phyloP scores from a whole-genome alignment of 345 rosid species.

The Carallia pectinifolia region DNA sequence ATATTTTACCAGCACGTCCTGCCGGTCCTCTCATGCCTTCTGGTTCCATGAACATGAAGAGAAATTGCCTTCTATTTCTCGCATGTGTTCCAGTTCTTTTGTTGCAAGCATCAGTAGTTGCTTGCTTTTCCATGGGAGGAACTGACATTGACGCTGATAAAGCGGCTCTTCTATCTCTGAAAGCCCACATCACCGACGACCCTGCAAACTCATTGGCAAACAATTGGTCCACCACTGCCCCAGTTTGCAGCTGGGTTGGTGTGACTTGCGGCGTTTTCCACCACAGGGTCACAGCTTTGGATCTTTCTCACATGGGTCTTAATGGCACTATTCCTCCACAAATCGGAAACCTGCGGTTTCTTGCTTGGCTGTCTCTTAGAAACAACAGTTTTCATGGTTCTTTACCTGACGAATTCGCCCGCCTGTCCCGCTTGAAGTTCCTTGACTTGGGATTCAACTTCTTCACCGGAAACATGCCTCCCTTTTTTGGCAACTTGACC shows the following conservation, averaged over 20 bases:
- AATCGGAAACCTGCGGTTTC: conserved; percentile 17
- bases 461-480: conserved; percentile 10
- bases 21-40: too few relatives aligned
- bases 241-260: conserved; percentile 8
- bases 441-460: background rate
- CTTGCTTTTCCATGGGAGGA: background rate
- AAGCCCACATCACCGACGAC: conserved; percentile 11
- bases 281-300: conserved; percentile 11
- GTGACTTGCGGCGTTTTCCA: conserved; percentile 12
- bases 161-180: conserved; percentile 19
- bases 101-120: background rate
- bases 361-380: background rate
- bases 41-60: background rate
- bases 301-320: conserved; percentile 11
- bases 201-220: conserved; percentile 9
- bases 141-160: background rate
- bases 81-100: background rate
- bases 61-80: background rate
- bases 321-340: conserved; percentile 17
- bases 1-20: too few relatives aligned
- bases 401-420: conserved; percentile 1
- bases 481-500: conserved; percentile 9
- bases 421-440: background rate
- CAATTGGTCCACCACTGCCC: conserved; percentile 13
- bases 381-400: conserved; percentile 15